These are phyloP conservation scores for Colletotrichum limetticola DNA, from an alignment of 2,329 filamentous ascomycete species.

Conservation along the genomic window DNA sequence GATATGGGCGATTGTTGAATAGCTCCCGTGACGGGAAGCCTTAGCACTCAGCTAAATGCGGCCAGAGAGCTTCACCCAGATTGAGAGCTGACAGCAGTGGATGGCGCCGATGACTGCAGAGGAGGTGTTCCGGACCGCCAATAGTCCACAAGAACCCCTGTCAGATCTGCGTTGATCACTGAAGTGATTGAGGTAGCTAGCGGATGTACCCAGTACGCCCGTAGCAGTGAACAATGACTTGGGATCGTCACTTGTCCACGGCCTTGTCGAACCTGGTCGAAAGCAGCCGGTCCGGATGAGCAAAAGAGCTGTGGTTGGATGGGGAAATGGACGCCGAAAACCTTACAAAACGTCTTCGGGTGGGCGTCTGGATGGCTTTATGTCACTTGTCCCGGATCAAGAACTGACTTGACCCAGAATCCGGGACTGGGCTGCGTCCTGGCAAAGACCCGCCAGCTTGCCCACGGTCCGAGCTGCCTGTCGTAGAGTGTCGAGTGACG, in stretches of 20 bases:
- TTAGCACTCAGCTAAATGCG: conserved; percentile 24
- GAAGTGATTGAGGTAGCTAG: conserved; percentile 11
- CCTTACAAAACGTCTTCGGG: conserved; percentile 22
- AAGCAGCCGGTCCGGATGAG: conserved; percentile 12
- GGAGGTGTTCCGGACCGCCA: conserved; percentile 18
- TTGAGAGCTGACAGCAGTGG: not conserved
- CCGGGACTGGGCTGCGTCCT: conserved; percentile 14
- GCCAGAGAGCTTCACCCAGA: conserved; percentile 2
- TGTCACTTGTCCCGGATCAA: conserved; percentile 24
- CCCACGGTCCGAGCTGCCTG: conserved; percentile 21
- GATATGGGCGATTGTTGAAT: conserved; percentile 18
- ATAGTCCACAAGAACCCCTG: not conserved
- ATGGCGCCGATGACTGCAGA: conserved; percentile 22
- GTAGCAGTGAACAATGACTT: conserved; percentile 18
- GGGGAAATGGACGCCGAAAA: conserved; percentile 20
- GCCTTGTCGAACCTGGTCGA: conserved; percentile 17
- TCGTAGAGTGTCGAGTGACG: conserved; percentile 14
- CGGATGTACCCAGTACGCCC: conserved; percentile 13
- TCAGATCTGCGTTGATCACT: conserved; percentile 11
- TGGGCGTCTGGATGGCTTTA: conserved; percentile 30
- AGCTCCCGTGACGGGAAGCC: not conserved
- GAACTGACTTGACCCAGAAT: conserved; percentile 5
- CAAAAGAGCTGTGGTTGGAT: conserved; percentile 5
- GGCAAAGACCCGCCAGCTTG: conserved; percentile 5
- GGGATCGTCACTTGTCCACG: conserved; percentile 7